Base-by-base conservation (phyloP, 768 basidiomycete species). In the Boletus eberwhitei region DNA sequence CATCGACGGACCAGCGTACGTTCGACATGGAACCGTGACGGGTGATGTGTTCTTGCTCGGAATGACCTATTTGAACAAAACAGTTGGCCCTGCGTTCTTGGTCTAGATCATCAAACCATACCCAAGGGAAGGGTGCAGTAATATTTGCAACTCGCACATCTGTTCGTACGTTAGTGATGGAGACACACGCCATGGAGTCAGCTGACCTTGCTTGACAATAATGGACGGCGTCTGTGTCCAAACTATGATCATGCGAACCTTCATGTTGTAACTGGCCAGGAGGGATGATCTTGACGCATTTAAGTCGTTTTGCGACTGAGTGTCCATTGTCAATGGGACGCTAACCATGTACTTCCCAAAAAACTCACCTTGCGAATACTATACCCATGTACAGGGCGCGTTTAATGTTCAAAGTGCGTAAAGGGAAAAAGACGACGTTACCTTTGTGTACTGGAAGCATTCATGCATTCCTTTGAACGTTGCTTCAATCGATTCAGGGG, bases 361-460 rank as follows among this genome's bases (percentile, higher is more conserved):
- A 1, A 19, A n/a, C 37, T 45, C 32, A 80, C 80, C 77, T 74
- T 83, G 83, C 0, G 75, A 73, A 60, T 84, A 84, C 82, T 83
- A 37, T n/a, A 29, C 9, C 12, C 36, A 45, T 46, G 41, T 11
- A 43, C 21, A 14, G n/a, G 26, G 26, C 48, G 11, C 2, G 16
- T 31, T 45, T 17, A 35, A 19, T 8, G 8, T 12, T 34, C 17
- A 50, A 48, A 16, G 22, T 19, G 13, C 6, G 24, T 26, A 12
- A 48, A 19, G 17, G 17, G 12, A 32, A 32, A 32, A 8, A 9
- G 38, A 29, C 35, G 19, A 48, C 52, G 35, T 24, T 44, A 81
- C 85, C 76, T 79, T 86, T 1, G 84, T 86, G 53, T 82, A 86
- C 58, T 82, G 77, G 66, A 84, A 86, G 3, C 75, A 80, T 58